phyloP scores from a whole-genome alignment of 2,329 filamentous ascomycete species.

The Neodidymelliopsis sp. region DNA sequence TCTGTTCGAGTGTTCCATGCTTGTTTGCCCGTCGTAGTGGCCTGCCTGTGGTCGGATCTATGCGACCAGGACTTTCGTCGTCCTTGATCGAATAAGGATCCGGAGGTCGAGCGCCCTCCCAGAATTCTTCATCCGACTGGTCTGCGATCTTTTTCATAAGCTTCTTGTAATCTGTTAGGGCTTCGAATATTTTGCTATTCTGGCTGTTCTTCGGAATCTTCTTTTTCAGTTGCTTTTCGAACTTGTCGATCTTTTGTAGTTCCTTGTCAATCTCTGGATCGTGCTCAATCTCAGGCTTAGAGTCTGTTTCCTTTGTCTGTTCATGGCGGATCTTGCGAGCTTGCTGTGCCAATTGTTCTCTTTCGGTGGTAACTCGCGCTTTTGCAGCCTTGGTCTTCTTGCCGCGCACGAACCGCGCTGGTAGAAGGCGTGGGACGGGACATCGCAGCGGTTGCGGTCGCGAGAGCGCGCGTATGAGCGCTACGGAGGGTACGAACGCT shows the following conservation, averaged over 20 bases:
- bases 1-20: slow-evolving; percentile 35
- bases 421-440: slow-evolving; percentile 24
- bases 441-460: slow-evolving; percentile 31
- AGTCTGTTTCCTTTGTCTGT: not conserved
- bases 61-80: slow-evolving; percentile 28
- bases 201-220: not conserved
- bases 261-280: not conserved
- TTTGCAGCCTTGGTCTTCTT: slow-evolving; percentile 30
- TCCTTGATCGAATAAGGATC: slow-evolving; percentile 32
- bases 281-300: not conserved
- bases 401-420: slow-evolving; percentile 28
- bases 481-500: slow-evolving; percentile 36
- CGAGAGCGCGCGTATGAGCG: slow-evolving; percentile 35
- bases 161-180: too few relatives aligned
- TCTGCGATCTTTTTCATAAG: too few relatives aligned
- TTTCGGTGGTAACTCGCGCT: slow-evolving; percentile 15
- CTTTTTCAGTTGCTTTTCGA: not conserved
- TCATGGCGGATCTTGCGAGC: not conserved
- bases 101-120: slow-evolving; percentile 10
- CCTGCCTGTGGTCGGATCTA: too few relatives aligned
- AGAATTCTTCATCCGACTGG: not conserved
- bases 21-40: too few relatives aligned
- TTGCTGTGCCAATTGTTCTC: not conserved
- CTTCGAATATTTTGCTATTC: too few relatives aligned
- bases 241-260: not conserved